Evolutionary conservation across 1,139 yeast genomes (phyloP).

Genomic region (Blastobotrys petasosporus): DNA sequence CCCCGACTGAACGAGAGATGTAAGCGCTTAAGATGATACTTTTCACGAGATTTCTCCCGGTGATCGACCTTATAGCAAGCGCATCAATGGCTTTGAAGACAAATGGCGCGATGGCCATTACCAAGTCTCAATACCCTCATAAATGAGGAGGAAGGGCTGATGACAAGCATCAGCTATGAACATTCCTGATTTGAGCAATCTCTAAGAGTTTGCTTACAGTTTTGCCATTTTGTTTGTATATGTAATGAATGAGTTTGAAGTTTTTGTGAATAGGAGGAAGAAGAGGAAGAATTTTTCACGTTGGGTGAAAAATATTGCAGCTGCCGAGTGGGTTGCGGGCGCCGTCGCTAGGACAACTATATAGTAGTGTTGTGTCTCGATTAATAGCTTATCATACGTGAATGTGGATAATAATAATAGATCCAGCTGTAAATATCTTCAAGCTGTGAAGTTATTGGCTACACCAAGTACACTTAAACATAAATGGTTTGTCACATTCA

Average conservation of each 20-base stretch:
- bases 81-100: slow-evolving; percentile 13
- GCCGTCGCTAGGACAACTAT: too few relatives aligned
- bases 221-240: slow-evolving; percentile 7
- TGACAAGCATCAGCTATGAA: neutral
- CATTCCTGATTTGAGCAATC: neutral
- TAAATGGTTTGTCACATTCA: too few relatives aligned
- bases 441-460: too few relatives aligned
- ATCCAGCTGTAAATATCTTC: too few relatives aligned
- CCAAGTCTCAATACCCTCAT: slow-evolving; percentile 21
- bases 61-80: slow-evolving; percentile 9
- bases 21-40: slow-evolving; percentile 15
- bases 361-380: too few relatives aligned
- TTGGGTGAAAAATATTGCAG: neutral
- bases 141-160: slow-evolving; percentile 21
- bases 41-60: slow-evolving; percentile 7
- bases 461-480: too few relatives aligned
- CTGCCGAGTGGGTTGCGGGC: too few relatives aligned
- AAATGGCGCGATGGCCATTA: slow-evolving; percentile 8
- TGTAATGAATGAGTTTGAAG: neutral
- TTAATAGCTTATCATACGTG: too few relatives aligned
- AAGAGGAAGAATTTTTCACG: neutral
- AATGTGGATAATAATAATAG: too few relatives aligned
- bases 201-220: slow-evolving; percentile 8
- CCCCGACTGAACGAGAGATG: slow-evolving; percentile 14
- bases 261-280: slow-evolving; percentile 7